Conservation (phyloP, 2,329 filamentous ascomycete genomes). For the Monilinia laxa region DNA sequence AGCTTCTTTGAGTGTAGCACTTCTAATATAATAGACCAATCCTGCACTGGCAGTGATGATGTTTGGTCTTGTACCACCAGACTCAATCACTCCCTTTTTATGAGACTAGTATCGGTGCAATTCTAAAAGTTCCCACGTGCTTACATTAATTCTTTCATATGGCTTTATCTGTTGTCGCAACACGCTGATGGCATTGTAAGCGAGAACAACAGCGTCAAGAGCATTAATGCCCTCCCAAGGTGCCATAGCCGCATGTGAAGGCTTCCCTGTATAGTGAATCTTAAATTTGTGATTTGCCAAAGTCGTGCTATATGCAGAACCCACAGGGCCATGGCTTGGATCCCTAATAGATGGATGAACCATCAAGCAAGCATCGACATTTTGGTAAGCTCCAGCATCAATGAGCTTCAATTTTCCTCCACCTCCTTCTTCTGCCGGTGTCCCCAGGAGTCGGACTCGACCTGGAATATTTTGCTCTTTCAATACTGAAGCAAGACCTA, state of each 20-base stretch:
- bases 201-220: slow-evolving; percentile 43
- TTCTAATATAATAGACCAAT: slow-evolving; percentile 30
- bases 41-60: slow-evolving; percentile 39
- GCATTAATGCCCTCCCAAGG: slow-evolving; percentile 46
- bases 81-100: slow-evolving; percentile 22
- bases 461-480: slow-evolving; percentile 32
- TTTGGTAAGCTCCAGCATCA: slow-evolving; percentile 46
- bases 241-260: slow-evolving; percentile 43
- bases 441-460: slow-evolving; percentile 38
- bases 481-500: slow-evolving; percentile 39
- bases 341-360: slow-evolving; percentile 35
- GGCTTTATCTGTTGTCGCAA: slow-evolving; percentile 39
- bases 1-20: slow-evolving; percentile 27
- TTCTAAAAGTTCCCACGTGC: slow-evolving; percentile 37
- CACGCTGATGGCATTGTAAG: slow-evolving; percentile 41
- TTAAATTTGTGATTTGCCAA: slow-evolving; percentile 29
- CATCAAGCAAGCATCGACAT: slow-evolving; percentile 45
- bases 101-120: background rate
- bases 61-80: slow-evolving; percentile 43
- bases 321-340: background rate
- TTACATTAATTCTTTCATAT: slow-evolving; percentile 42
- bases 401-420: slow-evolving; percentile 47
- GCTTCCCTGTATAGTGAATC: slow-evolving; percentile 35
- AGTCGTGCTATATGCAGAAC: slow-evolving; percentile 24
- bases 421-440: slow-evolving; percentile 37